Evolutionary conservation across 2,329 filamentous ascomycete genomes (phyloP).

Genomic region (Talaromyces funiculosus): DNA sequence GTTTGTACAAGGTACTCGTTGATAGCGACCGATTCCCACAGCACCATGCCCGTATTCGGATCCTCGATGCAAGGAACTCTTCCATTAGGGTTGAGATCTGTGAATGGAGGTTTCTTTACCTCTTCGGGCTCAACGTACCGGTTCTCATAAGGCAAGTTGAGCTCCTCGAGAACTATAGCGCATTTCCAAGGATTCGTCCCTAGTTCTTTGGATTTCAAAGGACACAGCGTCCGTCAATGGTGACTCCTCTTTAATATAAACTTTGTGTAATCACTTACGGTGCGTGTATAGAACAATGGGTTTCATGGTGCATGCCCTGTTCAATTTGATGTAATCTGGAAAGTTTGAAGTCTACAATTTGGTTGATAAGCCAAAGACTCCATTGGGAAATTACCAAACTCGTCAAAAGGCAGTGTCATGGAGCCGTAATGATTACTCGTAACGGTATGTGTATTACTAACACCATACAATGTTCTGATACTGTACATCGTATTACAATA

Average conservation of each 20-base stretch:
- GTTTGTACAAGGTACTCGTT: slow-evolving; percentile 9
- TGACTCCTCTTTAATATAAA: neutral
- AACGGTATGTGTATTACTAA: neutral
- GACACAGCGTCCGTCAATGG: neutral
- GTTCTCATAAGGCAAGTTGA: slow-evolving; percentile 21
- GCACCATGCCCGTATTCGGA: slow-evolving; percentile 4
- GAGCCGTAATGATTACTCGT: neutral
- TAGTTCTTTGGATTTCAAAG: neutral
- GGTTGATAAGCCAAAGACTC: neutral
- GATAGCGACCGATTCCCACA: slow-evolving; percentile 10
- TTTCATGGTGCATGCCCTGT: neutral
- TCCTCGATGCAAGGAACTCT: slow-evolving; percentile 9
- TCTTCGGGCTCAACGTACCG: slow-evolving; percentile 17
- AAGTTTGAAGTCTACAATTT: neutral
- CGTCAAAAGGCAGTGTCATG: neutral
- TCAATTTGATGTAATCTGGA: neutral
- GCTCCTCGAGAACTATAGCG: slow-evolving; percentile 24
- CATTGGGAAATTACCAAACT: neutral
- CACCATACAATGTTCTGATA: neutral
- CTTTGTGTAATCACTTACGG: neutral
- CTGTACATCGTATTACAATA: neutral
- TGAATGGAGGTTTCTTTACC: slow-evolving; percentile 13
- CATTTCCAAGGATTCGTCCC: slow-evolving; percentile 17
- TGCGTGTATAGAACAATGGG: slow-evolving; percentile 3
- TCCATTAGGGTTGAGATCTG: slow-evolving; percentile 13